These are phyloP conservation scores for Colletotrichum tabaci DNA, from an alignment of 2,329 filamentous ascomycete species.

Conservation along the genomic window DNA sequence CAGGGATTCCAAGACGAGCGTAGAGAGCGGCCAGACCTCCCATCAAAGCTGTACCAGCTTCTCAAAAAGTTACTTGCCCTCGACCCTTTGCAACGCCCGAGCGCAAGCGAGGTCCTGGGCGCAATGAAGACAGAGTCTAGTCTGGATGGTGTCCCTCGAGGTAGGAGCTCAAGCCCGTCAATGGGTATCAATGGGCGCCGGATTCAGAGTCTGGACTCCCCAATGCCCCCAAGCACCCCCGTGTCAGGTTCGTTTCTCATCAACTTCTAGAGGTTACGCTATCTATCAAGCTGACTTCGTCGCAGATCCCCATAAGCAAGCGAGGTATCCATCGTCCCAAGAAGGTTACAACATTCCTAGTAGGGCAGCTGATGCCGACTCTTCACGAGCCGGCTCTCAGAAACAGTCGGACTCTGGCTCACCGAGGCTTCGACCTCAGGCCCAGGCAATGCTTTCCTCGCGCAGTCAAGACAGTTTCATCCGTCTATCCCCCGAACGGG, in stretches of 20 bases:
- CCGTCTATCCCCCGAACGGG: constrained; percentile 48
- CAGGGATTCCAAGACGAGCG: constrained; percentile 86
- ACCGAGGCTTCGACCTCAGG: constrained; percentile 43
- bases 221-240: constrained; percentile 64
- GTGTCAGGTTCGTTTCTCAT: constrained; percentile 55
- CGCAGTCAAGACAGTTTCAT: constrained; percentile 57
- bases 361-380: constrained; percentile 45
- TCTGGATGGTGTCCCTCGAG: constrained; percentile 58
- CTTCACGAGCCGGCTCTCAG: constrained; percentile 48
- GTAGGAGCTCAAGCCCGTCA: constrained; percentile 52
- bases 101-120: constrained; percentile 86
- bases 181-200: constrained; percentile 60
- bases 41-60: constrained; percentile 87
- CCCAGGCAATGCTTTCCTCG: constrained; percentile 57
- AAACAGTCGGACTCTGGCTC: constrained; percentile 50
- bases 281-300: constrained; percentile 39
- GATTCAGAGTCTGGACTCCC: constrained; percentile 71
- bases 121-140: constrained; percentile 80
- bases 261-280: constrained; percentile 14
- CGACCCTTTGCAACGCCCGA: constrained; percentile 82
- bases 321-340: constrained; percentile 47
- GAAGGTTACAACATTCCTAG: constrained; percentile 49
- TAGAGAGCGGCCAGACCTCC: constrained; percentile 83
- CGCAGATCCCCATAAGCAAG: constrained; percentile 53
- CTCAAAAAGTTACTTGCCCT: constrained; percentile 86